These are phyloP conservation scores for Telfairia occidentalis DNA, from an alignment of 331 rosid species.

Conservation along the genomic window DNA sequence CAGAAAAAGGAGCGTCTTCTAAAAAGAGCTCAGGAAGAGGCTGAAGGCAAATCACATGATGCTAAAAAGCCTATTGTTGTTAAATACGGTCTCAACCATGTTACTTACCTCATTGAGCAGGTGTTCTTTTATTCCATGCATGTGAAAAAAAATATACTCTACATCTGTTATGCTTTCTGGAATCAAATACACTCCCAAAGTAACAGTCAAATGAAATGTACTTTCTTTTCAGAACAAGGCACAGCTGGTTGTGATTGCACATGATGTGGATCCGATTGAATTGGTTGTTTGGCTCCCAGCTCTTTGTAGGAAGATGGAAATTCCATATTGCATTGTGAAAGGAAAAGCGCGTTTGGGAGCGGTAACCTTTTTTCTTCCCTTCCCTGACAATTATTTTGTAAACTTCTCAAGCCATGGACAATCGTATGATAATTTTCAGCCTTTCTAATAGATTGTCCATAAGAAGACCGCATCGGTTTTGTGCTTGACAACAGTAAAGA, in stretches of 20 bases:
- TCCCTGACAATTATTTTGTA: neutral
- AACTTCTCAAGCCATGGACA: neutral
- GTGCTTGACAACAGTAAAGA: slow-evolving; percentile 41
- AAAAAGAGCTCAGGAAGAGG: slow-evolving; percentile 12
- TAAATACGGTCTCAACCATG: slow-evolving; percentile 10
- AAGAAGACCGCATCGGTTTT: slow-evolving; percentile 37
- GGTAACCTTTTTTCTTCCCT: slow-evolving; percentile 6
- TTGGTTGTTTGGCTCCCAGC: slow-evolving; percentile 46
- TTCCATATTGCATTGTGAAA: slow-evolving; percentile 43
- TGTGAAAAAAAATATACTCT: neutral
- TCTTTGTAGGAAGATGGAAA: slow-evolving; percentile 44
- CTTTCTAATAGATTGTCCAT: slow-evolving; percentile 27
- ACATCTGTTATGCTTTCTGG: neutral
- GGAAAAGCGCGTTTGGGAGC: slow-evolving; percentile 40
- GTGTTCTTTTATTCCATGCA: neutral
- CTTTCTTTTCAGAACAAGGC: slow-evolving; percentile 32
- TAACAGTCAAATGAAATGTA: neutral
- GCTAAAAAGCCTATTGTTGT: slow-evolving; percentile 5
- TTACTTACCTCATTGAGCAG: slow-evolving; percentile 11
- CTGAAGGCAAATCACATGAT: slow-evolving; percentile 5
- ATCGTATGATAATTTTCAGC: neutral
- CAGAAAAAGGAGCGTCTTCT: slow-evolving; percentile 7
- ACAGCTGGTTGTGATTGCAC: slow-evolving; percentile 39
- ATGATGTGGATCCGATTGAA: slow-evolving; percentile 42
- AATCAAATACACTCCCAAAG: neutral